Conservation (phyloP, 148 eudicot genomes). For the Drosera capensis region DNA sequence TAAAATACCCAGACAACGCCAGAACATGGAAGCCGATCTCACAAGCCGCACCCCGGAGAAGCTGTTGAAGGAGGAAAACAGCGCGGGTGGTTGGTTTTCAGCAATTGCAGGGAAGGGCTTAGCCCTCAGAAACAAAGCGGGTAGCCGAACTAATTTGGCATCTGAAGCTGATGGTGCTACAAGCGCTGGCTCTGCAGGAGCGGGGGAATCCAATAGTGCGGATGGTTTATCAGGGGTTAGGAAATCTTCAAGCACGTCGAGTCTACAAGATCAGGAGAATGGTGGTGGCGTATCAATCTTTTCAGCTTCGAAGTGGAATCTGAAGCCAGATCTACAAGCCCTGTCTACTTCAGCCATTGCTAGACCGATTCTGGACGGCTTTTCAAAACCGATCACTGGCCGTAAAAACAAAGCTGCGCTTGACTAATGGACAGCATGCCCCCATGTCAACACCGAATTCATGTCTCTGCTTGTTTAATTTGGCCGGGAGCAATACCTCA, state of each 20-base stretch:
- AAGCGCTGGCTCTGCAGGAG: slow-evolving; percentile 17
- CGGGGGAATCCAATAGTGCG: slow-evolving; percentile 29
- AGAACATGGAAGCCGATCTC: slow-evolving; percentile 48
- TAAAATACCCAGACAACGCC: slow-evolving; percentile 38
- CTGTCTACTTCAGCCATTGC: slow-evolving; percentile 49
- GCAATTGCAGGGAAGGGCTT: slow-evolving; percentile 64
- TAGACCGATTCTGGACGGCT: slow-evolving; percentile 66
- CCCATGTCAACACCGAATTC: too few species aligned
- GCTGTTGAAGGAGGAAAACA: slow-evolving; percentile 61
- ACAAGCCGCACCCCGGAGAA: slow-evolving; percentile 38
- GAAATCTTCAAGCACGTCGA: slow-evolving; percentile 76
- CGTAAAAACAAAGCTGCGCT: slow-evolving; percentile 69
- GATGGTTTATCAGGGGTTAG: slow-evolving; percentile 40
- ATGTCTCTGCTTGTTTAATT: too few species aligned
- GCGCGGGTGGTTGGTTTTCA: slow-evolving; percentile 44
- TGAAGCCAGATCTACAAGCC: slow-evolving; percentile 72
- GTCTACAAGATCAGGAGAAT: slow-evolving; percentile 52
- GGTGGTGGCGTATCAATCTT: slow-evolving; percentile 33
- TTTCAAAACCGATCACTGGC: slow-evolving; percentile 55
- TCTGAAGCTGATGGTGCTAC: slow-evolving; percentile 26
- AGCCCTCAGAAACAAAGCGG: slow-evolving; percentile 71
- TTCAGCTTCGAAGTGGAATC: slow-evolving; percentile 53
- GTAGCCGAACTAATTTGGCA: slow-evolving; percentile 38
- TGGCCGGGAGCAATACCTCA: too few species aligned
- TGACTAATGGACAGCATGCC: slow-evolving; percentile 50